A percentile compares a stretch with the other conserved stretches of the same genome.
Conservation (phyloP, 495 filamentous ascomycete species). For the Venustampulla echinocandica region DNA sequence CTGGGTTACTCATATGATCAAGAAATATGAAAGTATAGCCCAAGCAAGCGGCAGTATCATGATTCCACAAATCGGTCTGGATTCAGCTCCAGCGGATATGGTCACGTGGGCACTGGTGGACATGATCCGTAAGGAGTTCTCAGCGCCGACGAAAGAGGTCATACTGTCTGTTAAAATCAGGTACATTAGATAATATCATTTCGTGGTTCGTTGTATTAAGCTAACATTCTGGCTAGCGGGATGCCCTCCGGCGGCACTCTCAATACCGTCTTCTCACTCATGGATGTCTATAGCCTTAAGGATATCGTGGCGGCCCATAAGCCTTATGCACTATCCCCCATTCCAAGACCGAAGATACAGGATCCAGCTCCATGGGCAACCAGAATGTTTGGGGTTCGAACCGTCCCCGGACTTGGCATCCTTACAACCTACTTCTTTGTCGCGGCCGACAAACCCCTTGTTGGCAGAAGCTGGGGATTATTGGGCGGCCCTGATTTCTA, state of each 20-base stretch:
- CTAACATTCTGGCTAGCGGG: conserved; percentile 27
- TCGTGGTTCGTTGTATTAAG: neutral
- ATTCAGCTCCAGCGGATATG: conserved; percentile 79
- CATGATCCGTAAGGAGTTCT: conserved; percentile 50
- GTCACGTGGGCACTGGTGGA: conserved; percentile 61
- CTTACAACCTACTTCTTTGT: conserved; percentile 52
- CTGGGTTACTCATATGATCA: conserved; percentile 70
- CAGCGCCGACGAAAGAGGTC: conserved; percentile 47
- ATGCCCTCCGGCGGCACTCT: conserved; percentile 70
- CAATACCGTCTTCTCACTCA: conserved; percentile 50
- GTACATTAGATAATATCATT: conserved; percentile 25
- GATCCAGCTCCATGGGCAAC: conserved; percentile 25
- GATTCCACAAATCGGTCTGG: conserved; percentile 77
- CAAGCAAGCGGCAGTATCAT: conserved; percentile 72
- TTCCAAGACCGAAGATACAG: conserved; percentile 32
- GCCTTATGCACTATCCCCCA: conserved; percentile 61
- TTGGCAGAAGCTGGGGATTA: conserved; percentile 72
- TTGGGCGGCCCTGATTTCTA: conserved; percentile 53
- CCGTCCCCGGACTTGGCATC: conserved; percentile 56
- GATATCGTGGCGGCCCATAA: conserved; percentile 46
- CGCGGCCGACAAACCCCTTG: conserved; percentile 54
- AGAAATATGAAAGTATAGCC: conserved; percentile 69
- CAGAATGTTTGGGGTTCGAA: conserved; percentile 52
- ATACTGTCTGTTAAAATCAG: conserved; percentile 49
- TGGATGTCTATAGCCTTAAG: conserved; percentile 50